Percentiles rank a stretch among this genome's conserved stretches.
Evolutionary conservation across 2,329 filamentous ascomycete genomes (phyloP).

Genomic region (Diplodia scrobiculata): DNA sequence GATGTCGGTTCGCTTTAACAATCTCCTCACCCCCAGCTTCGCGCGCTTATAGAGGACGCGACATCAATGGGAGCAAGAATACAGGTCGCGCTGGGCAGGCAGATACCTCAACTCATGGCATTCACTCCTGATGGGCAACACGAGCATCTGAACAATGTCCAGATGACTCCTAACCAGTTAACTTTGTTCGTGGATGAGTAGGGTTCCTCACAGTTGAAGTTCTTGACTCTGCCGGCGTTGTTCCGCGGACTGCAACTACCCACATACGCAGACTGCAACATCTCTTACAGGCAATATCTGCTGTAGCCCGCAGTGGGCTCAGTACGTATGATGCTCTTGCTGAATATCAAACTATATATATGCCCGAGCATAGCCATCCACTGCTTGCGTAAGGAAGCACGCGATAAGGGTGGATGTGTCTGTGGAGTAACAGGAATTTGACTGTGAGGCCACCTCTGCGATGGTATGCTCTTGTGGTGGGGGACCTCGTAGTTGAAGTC

Average conservation of each 20-base stretch:
- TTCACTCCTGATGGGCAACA: constrained; percentile 39
- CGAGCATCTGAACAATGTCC: constrained; percentile 36
- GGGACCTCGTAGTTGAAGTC: neutral
- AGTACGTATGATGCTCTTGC: too few species aligned
- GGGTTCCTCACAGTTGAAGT: constrained; percentile 45
- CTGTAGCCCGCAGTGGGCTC: too few species aligned
- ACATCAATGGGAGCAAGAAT: constrained; percentile 29
- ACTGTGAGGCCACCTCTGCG: too few species aligned
- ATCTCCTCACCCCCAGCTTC: neutral
- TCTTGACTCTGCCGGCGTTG: constrained; percentile 28
- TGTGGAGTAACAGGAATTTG: too few species aligned
- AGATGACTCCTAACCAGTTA: neutral
- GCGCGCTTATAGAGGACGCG: constrained; percentile 32
- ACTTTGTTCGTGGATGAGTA: constrained; percentile 30
- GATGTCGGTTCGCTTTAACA: neutral
- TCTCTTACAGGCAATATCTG: too few species aligned
- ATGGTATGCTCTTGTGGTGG: too few species aligned
- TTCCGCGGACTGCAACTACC: too few species aligned
- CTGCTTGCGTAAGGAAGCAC: too few species aligned
- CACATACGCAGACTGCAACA: too few species aligned
- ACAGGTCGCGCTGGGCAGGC: neutral
- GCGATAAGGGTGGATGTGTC: too few species aligned
- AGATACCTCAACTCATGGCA: constrained; percentile 29
- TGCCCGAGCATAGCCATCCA: too few species aligned
- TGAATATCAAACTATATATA: too few species aligned